Evolutionary conservation across 306 rosid genomes (phyloP), one percentile per base, ranked within the genome.

Genomic region (Senna siamea): DNA sequence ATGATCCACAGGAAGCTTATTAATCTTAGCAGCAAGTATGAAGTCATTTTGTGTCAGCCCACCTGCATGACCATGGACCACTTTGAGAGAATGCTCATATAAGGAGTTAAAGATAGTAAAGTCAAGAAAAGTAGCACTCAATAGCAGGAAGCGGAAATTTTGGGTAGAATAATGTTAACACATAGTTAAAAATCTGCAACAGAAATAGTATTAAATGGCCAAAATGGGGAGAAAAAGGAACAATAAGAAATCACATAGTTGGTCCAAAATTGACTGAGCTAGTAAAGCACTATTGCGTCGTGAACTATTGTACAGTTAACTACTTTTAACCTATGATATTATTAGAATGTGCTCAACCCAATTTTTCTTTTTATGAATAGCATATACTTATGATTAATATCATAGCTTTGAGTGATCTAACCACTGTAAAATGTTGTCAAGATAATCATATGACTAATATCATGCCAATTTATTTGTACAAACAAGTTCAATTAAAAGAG

Each of bases 31-130:
- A 78, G 98, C 98, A 44, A 93, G 95, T 68, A 93, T 93, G 88
- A 93, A 93, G 82, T 90, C 98, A 63, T 93, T 93, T 82, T 88
- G 91, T 5, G 96, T 92, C 83, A 92, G 82, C 38, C 98, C 98
- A 71, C 92, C 98, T 92, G 84, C 87, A 78, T 46, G 76, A 69
- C 69, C 69, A 73, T 46, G 28, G 30, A 52, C 72, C 47, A 59
- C 56, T 72, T 76, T 37, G 19, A 59, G 8, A 38, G 18, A 62
- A 35, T 72, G 65, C 9, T 14, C 52, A 34, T 68, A n/a, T 26
- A 20, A 34, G 43, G 6, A 8, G 7, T 59, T 30, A 30, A 47
- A 37, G 30, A 46, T 13, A 28, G n/a, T 26, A 56, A 60, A 51
- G 9, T 48, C 14, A 14, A 51, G 18, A 65, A 40, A 65, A 28